Percentiles rank a stretch among this genome's conserved stretches.
phyloP scores from a whole-genome alignment of 441 rosid genomes.

The Kokia cookei region DNA sequence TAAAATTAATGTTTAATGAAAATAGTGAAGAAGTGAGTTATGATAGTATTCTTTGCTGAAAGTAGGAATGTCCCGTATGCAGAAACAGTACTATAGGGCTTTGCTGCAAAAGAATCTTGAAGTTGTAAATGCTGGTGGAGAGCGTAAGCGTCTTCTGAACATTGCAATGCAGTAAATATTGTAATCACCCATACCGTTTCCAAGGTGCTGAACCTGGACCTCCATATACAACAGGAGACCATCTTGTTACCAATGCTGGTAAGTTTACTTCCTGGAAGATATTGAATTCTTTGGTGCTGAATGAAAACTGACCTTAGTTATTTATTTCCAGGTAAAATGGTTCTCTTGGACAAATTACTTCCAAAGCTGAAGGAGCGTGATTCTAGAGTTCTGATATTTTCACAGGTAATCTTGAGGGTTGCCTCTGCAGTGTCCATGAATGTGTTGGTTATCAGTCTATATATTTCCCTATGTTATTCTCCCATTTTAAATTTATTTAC shows the following conservation, averaged over 20 bases:
- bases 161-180: conserved; percentile 99
- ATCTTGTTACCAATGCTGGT: conserved; percentile 93
- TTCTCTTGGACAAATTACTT: conserved; percentile 94
- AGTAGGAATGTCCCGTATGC: conserved; percentile 99
- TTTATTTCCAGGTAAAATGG: conserved; percentile 81
- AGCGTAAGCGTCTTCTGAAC: conserved; percentile 92
- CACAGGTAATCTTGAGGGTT: conserved; percentile 54
- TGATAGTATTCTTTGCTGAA: conserved; percentile 26
- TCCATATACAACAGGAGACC: conserved; percentile 96
- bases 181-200: conserved; percentile 99
- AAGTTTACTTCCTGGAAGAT: conserved; percentile 12
- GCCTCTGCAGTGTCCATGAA: not conserved
- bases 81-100: conserved; percentile 86
- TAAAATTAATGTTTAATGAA: too few species aligned
- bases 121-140: conserved; percentile 99
- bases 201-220: conserved; percentile 99
- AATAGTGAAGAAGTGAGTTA: too few species aligned
- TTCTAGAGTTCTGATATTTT: conserved; percentile 95
- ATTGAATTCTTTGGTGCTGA: conserved; percentile 5
- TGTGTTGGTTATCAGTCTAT: not conserved
- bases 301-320: conserved; percentile 8
- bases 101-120: conserved; percentile 97
- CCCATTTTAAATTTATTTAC: not conserved
- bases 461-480: not conserved
- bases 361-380: conserved; percentile 98